Percentiles rank a stretch among this genome's conserved stretches.
phyloP scores from a whole-genome alignment of 306 rosid species.

The Dalbergia cochinchinensis region DNA sequence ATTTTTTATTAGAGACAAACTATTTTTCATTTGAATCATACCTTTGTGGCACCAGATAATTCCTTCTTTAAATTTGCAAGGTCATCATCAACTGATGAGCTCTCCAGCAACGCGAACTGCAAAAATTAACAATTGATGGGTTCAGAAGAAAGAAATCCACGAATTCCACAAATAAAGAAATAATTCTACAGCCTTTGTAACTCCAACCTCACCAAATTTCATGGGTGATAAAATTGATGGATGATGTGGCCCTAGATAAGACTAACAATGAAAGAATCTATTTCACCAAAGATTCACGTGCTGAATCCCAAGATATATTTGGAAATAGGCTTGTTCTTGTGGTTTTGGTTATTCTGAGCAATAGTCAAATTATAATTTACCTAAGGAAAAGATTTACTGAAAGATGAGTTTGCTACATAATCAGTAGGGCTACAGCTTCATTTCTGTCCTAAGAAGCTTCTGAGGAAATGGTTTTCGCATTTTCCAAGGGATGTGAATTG shows the following conservation, averaged over 20 bases:
- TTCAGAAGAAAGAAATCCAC: constrained; percentile 34
- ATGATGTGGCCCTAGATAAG: constrained; percentile 21
- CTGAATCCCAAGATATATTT: constrained; percentile 9
- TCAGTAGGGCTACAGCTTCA: constrained; percentile 9
- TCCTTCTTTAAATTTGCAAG: constrained; percentile 81
- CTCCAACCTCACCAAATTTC: constrained; percentile 27
- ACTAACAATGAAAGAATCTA: constrained; percentile 15
- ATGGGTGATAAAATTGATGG: constrained; percentile 18
- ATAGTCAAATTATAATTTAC: constrained; percentile 18
- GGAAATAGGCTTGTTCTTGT: constrained; percentile 25
- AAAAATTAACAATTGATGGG: constrained; percentile 44
- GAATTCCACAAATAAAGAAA: constrained; percentile 28
- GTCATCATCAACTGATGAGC: constrained; percentile 92
- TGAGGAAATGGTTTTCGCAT: background rate
- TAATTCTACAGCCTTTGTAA: constrained; percentile 33
- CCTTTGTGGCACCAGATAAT: constrained; percentile 79
- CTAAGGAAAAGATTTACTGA: constrained; percentile 6
- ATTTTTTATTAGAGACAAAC: constrained; percentile 6
- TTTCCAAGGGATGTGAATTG: constrained; percentile 14
- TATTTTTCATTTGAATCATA: constrained; percentile 46
- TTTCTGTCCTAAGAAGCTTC: constrained; percentile 24
- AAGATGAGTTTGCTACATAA: constrained; percentile 7
- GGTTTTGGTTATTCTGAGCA: constrained; percentile 20
- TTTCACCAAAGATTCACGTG: constrained; percentile 5
- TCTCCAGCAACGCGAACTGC: constrained; percentile 91